Base-by-base conservation (phyloP, 2,329 filamentous ascomycete genomes). In the Diplodia mutila region DNA sequence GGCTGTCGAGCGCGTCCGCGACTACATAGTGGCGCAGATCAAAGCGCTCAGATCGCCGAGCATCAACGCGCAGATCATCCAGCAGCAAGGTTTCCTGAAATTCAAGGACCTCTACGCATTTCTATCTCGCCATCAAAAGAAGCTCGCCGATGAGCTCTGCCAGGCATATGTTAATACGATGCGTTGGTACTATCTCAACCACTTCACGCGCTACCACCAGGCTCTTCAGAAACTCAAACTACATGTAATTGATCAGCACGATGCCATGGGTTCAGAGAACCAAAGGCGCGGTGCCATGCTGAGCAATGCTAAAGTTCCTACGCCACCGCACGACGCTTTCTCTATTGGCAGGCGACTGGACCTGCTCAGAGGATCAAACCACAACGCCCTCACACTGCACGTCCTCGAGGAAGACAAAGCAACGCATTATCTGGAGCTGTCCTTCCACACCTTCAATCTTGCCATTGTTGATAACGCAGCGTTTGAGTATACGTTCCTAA, bases 81-180 rank as follows among this genome's bases (percentile, higher is more conserved):
- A 99, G 77, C 93, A 97, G 74, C 92, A 97, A 75, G 91, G 90
- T 69, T 93, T 99, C 73, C 82, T 97, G 59, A 90, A 88, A 72
- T 97, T 93, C 81, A 97, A 92, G 77, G 93, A 97, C 39, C 82
- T 97, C 0, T 99, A 90, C 79, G 85, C 87, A 6, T 99, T 98
- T 75, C 84, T 99, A 37, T 89, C 92, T 69, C 89, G 87, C 72
- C 91, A 94, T 71, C 93, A 98, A 73, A 83, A 91, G 1, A 85
- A 87, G n/a, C 87, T 99, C 6, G 93, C 92, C 9, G 90, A 94
- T 65, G 92, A 99, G 78, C 97, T 99, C 71, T 89, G 89, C 9
- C 91, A 93, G 76, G 95, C 96, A 3, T 99, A 99, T 75, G 90
- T 96, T 82, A 97, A 97, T 77, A 99, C 96, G 0, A 99, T 99